Evolutionary conservation across 192 early-diverging fungal genomes (phyloP).

Genomic region (Backusella morwellensis): DNA sequence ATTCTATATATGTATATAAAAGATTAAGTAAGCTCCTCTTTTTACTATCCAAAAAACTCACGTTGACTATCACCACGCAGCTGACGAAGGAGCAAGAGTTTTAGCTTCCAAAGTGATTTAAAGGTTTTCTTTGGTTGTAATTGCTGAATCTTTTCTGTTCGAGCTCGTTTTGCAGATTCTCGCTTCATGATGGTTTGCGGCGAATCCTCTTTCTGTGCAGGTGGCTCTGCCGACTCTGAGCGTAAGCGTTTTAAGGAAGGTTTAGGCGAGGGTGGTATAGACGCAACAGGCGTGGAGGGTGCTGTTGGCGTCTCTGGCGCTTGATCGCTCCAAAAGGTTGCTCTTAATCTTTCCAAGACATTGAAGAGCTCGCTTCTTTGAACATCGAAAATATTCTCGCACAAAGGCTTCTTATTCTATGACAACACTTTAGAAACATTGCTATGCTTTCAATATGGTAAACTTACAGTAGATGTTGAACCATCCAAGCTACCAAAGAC

Average conservation of each 20-base stretch:
- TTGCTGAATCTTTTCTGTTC: not conserved
- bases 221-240: not conserved
- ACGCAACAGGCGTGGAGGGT: not conserved
- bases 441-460: not conserved
- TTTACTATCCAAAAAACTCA: not conserved
- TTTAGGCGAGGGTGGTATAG: not conserved
- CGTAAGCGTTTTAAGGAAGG: not conserved
- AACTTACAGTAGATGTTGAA: not conserved
- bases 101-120: not conserved
- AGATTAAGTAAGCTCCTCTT: not conserved
- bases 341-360: conserved; percentile 19
- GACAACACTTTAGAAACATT: not conserved
- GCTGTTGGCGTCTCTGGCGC: not conserved
- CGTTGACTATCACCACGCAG: not conserved
- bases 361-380: conserved; percentile 17
- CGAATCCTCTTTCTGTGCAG: not conserved
- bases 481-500: not conserved
- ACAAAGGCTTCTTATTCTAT: conserved; percentile 6
- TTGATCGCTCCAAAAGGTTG: conserved; percentile 6
- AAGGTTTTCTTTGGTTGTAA: not conserved
- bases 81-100: not conserved
- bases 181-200: not conserved
- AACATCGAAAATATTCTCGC: conserved; percentile 29
- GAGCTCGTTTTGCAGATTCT: not conserved
- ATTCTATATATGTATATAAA: not conserved